Percentiles rank a stretch among this genome's conserved stretches.
Evolutionary conservation across 108 stramenopile species (phyloP).

Genomic region (Aureococcus anophagefferens): DNA sequence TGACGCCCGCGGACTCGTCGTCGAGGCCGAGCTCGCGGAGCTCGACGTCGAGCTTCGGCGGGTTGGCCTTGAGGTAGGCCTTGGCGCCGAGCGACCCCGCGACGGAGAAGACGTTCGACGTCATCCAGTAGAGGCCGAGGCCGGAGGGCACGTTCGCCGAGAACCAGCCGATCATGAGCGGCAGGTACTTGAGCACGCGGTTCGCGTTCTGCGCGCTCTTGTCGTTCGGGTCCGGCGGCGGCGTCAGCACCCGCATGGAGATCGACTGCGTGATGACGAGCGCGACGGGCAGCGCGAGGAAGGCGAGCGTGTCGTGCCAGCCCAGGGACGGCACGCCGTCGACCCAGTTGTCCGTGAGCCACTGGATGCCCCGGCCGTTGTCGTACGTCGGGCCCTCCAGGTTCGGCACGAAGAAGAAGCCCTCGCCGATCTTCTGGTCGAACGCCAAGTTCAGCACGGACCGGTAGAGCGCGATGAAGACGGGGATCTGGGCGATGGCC

Average conservation of each 20-base stretch:
- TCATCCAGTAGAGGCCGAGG: slow-evolving; percentile 89
- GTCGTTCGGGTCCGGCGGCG: slow-evolving; percentile 58
- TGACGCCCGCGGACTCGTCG: slow-evolving; percentile 3
- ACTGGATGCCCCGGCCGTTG: slow-evolving; percentile 66
- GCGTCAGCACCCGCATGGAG: slow-evolving; percentile 67
- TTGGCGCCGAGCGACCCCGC: slow-evolving; percentile 58
- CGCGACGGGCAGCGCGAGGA: slow-evolving; percentile 76
- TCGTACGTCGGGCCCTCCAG: slow-evolving; percentile 76
- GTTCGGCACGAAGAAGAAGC: slow-evolving; percentile 87
- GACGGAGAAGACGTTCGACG: slow-evolving; percentile 74
- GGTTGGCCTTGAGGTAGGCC: slow-evolving; percentile 67
- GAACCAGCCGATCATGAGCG: slow-evolving; percentile 86
- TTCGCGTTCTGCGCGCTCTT: slow-evolving; percentile 15
- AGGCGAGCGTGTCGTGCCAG: slow-evolving; percentile 81
- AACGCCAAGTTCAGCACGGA: slow-evolving; percentile 69
- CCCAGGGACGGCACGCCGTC: slow-evolving; percentile 61
- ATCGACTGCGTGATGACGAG: slow-evolving; percentile 73
- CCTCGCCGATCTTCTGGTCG: slow-evolving; percentile 71
- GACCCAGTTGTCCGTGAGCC: slow-evolving; percentile 61
- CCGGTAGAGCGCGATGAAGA: slow-evolving; percentile 84
- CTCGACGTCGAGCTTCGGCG: slow-evolving; percentile 66
- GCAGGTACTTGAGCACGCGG: slow-evolving; percentile 73
- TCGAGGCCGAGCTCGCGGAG: slow-evolving; percentile 74
- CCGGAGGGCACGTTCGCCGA: slow-evolving; percentile 89
- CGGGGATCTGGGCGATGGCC: slow-evolving; percentile 73